Conservation (phyloP, 768 basidiomycete species). For the Hysterangium stoloniferum region DNA sequence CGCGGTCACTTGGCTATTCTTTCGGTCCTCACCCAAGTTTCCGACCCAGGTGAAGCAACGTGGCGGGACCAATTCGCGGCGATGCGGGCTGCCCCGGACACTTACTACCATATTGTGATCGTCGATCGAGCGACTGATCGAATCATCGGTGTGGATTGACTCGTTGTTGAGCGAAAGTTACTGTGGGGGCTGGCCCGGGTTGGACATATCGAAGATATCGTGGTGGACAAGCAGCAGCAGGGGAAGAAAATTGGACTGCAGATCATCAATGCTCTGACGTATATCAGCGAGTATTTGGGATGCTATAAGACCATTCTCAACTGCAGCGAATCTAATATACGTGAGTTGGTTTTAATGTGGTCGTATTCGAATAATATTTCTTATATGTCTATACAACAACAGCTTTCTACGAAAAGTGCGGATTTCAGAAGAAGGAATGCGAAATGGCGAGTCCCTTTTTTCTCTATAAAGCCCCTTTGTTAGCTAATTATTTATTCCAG, state of each 20-base stretch:
- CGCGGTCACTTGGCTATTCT: conserved; percentile 84
- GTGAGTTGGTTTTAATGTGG: too few species aligned
- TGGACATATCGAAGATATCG: conserved; percentile 98
- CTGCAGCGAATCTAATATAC: conserved; percentile 84
- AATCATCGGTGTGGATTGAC: conserved; percentile 75
- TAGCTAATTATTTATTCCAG: conserved; percentile 22
- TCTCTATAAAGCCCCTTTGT: not conserved
- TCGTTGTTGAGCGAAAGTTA: conserved; percentile 95
- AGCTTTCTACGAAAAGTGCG: conserved; percentile 99
- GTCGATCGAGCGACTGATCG: conserved; percentile 63
- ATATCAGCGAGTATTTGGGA: conserved; percentile 70
- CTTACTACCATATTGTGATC: conserved; percentile 85
- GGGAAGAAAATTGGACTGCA: conserved; percentile 87
- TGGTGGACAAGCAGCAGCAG: conserved; percentile 80
- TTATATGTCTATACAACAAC: not conserved
- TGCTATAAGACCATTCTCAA: conserved; percentile 98
- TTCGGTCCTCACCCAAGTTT: conserved; percentile 57
- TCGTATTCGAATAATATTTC: too few species aligned
- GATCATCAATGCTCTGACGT: conserved; percentile 79
- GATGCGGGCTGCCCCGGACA: conserved; percentile 44
- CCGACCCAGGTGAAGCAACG: conserved; percentile 55
- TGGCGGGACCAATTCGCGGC: conserved; percentile 66
- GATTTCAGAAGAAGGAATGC: conserved; percentile 81
- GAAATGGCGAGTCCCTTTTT: conserved; percentile 65
- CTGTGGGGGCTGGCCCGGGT: conserved; percentile 75